These are phyloP conservation scores for Sclerotiophoma versabilis DNA, from an alignment of 2,329 filamentous ascomycete species.

Conservation along the genomic window DNA sequence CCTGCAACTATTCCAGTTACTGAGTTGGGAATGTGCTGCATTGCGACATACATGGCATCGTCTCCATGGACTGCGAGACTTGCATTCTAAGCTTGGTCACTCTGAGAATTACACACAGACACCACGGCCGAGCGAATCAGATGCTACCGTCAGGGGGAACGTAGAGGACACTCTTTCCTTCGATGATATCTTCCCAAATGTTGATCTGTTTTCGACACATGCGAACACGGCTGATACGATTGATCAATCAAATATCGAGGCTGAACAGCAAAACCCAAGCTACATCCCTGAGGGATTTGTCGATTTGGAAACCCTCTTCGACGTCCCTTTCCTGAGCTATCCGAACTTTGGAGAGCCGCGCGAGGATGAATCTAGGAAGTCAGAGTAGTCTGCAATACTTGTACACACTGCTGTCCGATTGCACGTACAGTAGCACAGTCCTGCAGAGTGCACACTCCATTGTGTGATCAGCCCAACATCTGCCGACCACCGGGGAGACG, in stretches of 20 bases:
- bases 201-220: neutral
- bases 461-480: no score
- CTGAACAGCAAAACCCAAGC: neutral
- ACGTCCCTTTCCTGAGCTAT: neutral
- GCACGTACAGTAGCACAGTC: no score
- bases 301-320: neutral
- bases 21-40: slow-evolving; percentile 14
- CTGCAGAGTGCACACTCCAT: no score
- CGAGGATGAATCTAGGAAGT: no score
- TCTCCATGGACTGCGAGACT: slow-evolving; percentile 14
- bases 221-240: neutral
- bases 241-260: neutral
- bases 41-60: slow-evolving; percentile 15
- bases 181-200: neutral
- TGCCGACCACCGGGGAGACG: no score
- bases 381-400: no score
- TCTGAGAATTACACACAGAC: neutral
- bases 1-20: slow-evolving; percentile 12
- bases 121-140: neutral
- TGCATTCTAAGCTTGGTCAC: slow-evolving; percentile 12
- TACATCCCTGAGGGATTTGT: neutral
- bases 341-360: no score
- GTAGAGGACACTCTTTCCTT: neutral
- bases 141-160: neutral
- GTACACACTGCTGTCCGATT: no score